phyloP scores from a whole-genome alignment of 192 early-diverging fungal genomes.

The Diversispora epigaea region DNA sequence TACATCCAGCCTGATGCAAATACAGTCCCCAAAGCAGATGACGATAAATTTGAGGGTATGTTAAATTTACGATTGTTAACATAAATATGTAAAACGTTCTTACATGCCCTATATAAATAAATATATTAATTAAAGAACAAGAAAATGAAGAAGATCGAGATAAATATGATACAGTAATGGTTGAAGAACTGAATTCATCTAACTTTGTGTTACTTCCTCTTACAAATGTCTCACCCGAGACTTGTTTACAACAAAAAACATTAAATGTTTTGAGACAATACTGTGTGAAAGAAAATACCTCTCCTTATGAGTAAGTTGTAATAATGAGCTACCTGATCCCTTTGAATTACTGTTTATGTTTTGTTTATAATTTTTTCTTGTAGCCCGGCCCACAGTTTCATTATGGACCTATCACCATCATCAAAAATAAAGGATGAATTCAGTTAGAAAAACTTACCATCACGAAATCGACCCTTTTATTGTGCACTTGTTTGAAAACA shows the following conservation, averaged over 20 bases:
- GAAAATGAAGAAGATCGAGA: too few species aligned
- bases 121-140: too few species aligned
- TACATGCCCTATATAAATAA: too few species aligned
- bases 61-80: too few species aligned
- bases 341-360: background rate
- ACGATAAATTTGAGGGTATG: constrained; percentile 25
- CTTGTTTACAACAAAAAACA: background rate
- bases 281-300: background rate
- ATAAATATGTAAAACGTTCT: too few species aligned
- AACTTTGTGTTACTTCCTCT: too few species aligned
- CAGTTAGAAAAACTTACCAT: constrained; percentile 16
- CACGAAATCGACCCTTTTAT: constrained; percentile 26
- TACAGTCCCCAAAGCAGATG: constrained; percentile 22
- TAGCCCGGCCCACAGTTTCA: constrained; percentile 31
- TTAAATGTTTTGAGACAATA: background rate
- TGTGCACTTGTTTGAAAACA: constrained; percentile 16
- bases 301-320: constrained; percentile 17
- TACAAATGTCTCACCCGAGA: background rate
- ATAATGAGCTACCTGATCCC: background rate
- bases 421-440: constrained; percentile 16
- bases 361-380: background rate
- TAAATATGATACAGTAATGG: too few species aligned
- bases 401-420: constrained; percentile 15
- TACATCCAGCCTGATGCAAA: constrained; percentile 19
- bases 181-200: too few species aligned